phyloP scores from a whole-genome alignment of 371 early-diverging fungal species.

The Mortierella sp. region DNA sequence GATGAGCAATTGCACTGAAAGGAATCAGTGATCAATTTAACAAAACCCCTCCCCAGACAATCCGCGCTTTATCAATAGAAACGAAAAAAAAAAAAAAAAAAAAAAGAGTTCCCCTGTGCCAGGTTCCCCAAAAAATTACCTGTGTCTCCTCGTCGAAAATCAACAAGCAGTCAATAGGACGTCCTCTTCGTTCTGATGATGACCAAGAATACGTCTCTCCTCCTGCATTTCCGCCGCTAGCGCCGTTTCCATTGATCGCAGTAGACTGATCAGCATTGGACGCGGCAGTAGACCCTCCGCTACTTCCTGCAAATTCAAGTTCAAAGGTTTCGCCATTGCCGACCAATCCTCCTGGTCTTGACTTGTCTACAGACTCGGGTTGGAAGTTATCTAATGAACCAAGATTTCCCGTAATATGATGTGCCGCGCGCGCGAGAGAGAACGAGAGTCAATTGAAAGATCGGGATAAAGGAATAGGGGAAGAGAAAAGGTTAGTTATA shows the following conservation, averaged over 20 bases:
- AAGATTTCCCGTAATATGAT: neutral
- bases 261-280: constrained; percentile 11
- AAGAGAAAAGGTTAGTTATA: too few species aligned
- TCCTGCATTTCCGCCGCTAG: constrained; percentile 4
- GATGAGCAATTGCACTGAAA: neutral
- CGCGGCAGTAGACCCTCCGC: constrained; percentile 16
- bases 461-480: neutral
- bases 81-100: neutral
- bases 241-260: constrained; percentile 2
- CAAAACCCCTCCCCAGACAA: too few species aligned
- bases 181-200: constrained; percentile 21
- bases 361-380: constrained; percentile 56
- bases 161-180: constrained; percentile 45
- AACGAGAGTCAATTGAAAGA: constrained; percentile 1
- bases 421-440: neutral
- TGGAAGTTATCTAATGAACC: constrained; percentile 44
- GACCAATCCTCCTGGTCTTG: constrained; percentile 41
- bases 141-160: constrained; percentile 55
- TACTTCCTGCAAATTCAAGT: constrained; percentile 44
- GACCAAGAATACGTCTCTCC: constrained; percentile 46
- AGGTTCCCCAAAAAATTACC: constrained; percentile 15
- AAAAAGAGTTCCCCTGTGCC: neutral
- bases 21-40: neutral
- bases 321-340: constrained; percentile 54
- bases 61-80: neutral